Base-by-base conservation (phyloP, 139 green algal species). In the Marvania coccoides region DNA sequence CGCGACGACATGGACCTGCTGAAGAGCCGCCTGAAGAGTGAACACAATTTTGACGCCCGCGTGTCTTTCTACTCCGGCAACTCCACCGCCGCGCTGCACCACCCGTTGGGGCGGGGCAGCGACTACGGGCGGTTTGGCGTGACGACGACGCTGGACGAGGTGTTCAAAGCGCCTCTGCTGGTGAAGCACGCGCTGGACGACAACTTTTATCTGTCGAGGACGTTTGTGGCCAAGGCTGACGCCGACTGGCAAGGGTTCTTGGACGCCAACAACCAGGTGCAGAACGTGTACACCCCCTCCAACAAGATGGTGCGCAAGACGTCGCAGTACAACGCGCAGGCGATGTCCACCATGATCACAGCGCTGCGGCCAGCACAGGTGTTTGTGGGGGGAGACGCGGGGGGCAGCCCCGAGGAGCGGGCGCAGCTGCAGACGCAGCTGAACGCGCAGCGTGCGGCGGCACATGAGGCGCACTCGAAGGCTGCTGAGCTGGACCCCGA, bases 161-260 rank as follows among this genome's bases (percentile, higher is more conserved):
- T 88, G 8, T 86, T 95, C 37, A 59, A 85, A n/a, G 87, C 90
- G 4, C 79, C 84, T 0, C 10, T 47, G 3, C 58, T 91, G 8
- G 65, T 96, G 31, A 90, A 89, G 75, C 72, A 84, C 35, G 63
- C 70, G 36, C 66, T 96, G 29, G 61, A 38, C 30, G 60, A 83
- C 47, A 55, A 80, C 55, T 62, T 31, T 58, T 35, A n/a, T 30
- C 35, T 88, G 34, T 74, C 65, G 67, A 55, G 28, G 38, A 45
- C 77, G 37, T 83, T 73, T 39, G 53, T 79, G 1, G 74, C 69
- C 61, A 71, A 9, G 6, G 15, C 53, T 33, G 47, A 28, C 26
- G 9, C 26, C 7, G 26, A 6, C 28, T 38, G 62, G 62, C 13
- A 62, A 15, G 8, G 24, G 14, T 15, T 67, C 14, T 55, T 67